These are phyloP conservation scores for Boletus mariae DNA, from an alignment of 1,284 basidiomycete genomes.

Conservation along the genomic window DNA sequence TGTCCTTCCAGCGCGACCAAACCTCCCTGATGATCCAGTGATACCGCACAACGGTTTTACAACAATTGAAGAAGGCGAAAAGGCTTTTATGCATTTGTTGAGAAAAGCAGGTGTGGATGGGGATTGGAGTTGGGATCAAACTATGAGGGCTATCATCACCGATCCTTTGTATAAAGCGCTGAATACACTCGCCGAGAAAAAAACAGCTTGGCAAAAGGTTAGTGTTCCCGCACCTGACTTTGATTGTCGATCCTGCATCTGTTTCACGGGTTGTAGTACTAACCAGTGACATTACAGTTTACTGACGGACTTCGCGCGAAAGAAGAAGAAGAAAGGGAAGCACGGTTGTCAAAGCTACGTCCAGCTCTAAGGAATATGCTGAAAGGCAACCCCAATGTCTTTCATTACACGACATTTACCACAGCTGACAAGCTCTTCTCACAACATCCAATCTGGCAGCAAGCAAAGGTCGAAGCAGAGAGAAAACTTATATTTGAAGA, in stretches of 20 bases:
- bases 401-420: slow-evolving; percentile 83
- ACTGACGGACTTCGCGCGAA: slow-evolving; percentile 60
- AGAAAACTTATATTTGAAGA: slow-evolving; percentile 85
- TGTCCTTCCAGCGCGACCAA: slow-evolving; percentile 68
- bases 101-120: slow-evolving; percentile 86
- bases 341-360: slow-evolving; percentile 76
- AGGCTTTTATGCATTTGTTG: slow-evolving; percentile 88
- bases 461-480: slow-evolving; percentile 80
- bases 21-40: slow-evolving; percentile 77
- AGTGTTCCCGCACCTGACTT: slow-evolving; percentile 12
- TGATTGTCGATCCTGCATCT: background rate
- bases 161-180: slow-evolving; percentile 96
- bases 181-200: slow-evolving; percentile 92
- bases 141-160: slow-evolving; percentile 96
- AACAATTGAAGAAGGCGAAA: slow-evolving; percentile 87
- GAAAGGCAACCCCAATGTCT: slow-evolving; percentile 78
- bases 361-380: slow-evolving; percentile 83
- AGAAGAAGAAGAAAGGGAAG: slow-evolving; percentile 77
- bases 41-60: slow-evolving; percentile 87
- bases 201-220: slow-evolving; percentile 89
- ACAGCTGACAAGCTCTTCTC: slow-evolving; percentile 82
- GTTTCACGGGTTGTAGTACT: slow-evolving; percentile 4
- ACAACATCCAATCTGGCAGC: slow-evolving; percentile 85
- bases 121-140: slow-evolving; percentile 97
- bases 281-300: slow-evolving; percentile 48